Percentiles rank a stretch among this genome's conserved stretches.
phyloP scores from a whole-genome alignment of 1,284 basidiomycete species.

The Ceratobasidium sp. region DNA sequence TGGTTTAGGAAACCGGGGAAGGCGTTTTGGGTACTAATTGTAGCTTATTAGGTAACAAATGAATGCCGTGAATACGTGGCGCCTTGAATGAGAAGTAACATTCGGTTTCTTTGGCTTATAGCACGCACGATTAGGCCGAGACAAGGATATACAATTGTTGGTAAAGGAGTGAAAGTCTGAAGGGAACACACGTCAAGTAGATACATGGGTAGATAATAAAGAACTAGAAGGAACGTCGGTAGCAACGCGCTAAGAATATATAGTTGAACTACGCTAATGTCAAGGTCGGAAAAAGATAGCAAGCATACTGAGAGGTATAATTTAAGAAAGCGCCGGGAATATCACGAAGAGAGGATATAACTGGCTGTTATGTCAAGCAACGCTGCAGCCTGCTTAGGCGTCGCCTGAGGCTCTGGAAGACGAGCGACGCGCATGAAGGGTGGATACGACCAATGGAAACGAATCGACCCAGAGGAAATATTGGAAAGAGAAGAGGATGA shows the following conservation, averaged over 20 bases:
- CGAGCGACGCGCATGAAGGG: slow-evolving; percentile 7
- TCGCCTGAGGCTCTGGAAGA: slow-evolving; percentile 8
- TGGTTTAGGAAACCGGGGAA: too few relatives aligned
- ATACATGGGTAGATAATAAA: background rate
- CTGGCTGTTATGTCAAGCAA: background rate
- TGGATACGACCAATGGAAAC: slow-evolving; percentile 16
- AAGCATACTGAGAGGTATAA: background rate
- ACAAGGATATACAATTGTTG: too few relatives aligned
- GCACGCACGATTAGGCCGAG: too few relatives aligned
- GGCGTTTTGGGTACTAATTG: too few relatives aligned
- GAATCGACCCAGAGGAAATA: slow-evolving; percentile 11
- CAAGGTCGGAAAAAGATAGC: background rate
- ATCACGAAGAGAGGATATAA: too few relatives aligned
- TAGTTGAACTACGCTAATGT: background rate
- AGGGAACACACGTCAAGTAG: background rate
- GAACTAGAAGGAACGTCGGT: background rate
- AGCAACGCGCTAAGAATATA: background rate
- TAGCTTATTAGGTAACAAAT: background rate
- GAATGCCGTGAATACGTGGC: background rate
- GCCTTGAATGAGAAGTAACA: background rate
- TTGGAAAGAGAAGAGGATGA: slow-evolving; percentile 25
- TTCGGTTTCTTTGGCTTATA: too few relatives aligned
- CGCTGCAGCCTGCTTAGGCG: background rate
- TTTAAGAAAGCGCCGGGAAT: too few relatives aligned
- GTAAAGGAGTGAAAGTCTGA: too few relatives aligned